Percentiles rank a stretch among this genome's conserved stretches.
These are phyloP conservation scores for Aspergillus japonicus DNA, from an alignment of 2,329 filamentous ascomycete species.

Conservation along the genomic window DNA sequence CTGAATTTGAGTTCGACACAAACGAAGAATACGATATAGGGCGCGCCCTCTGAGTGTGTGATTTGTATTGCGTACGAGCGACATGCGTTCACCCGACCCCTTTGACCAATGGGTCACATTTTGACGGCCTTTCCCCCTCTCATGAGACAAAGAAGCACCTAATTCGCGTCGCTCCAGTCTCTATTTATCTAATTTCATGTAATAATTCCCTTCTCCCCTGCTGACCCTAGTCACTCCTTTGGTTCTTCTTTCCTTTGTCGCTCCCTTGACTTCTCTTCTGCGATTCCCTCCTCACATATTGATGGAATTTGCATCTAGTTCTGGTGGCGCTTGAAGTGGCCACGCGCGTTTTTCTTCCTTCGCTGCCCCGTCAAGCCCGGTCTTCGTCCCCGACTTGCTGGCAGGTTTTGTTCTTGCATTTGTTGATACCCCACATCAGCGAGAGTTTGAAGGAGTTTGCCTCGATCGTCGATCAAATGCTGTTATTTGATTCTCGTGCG, in stretches of 20 bases:
- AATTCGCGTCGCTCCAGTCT: background rate
- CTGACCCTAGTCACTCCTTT: conserved; percentile 15
- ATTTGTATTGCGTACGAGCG: background rate
- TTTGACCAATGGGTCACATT: background rate
- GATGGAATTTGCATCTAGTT: conserved; percentile 5
- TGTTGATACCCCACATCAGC: conserved; percentile 29
- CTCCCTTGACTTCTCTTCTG: conserved; percentile 12
- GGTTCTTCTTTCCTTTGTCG: conserved; percentile 5
- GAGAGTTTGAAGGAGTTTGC: conserved; percentile 24
- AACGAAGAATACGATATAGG: conserved; percentile 22
- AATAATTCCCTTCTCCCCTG: background rate
- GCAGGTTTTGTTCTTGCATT: conserved; percentile 21
- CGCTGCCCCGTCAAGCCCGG: background rate
- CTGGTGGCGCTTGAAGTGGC: conserved; percentile 13
- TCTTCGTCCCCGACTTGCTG: conserved; percentile 12
- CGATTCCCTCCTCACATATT: conserved; percentile 8
- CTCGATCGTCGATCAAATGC: conserved; percentile 11
- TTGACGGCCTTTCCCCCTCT: background rate
- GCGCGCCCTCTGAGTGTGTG: conserved; percentile 11
- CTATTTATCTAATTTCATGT: background rate
- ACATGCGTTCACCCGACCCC: background rate
- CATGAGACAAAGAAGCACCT: background rate
- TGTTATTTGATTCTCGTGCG: conserved; percentile 10
- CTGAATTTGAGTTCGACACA: conserved; percentile 59
- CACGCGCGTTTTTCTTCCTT: conserved; percentile 10